Percentiles rank a stretch among this genome's conserved stretches.
Evolutionary conservation across 805 yeast genomes (phyloP).

Genomic region (Teunomyces funiuensis): DNA sequence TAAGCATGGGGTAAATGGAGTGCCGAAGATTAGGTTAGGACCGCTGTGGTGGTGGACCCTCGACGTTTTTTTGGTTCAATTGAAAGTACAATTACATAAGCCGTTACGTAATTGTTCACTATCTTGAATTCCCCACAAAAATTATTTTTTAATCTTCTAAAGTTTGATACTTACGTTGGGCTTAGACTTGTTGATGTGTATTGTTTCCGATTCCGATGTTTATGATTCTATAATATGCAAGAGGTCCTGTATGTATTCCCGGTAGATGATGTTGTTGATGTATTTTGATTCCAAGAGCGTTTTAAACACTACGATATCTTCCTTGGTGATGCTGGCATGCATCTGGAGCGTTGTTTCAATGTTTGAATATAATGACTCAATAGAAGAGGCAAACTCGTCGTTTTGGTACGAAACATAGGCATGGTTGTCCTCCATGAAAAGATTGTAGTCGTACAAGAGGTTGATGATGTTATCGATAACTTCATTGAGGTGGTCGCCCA

Average conservation of each 20-base stretch:
- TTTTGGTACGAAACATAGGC: conserved; percentile 3
- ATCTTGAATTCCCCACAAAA: not conserved
- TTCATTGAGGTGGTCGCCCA: conserved; percentile 12
- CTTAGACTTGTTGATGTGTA: not conserved
- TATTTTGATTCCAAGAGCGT: conserved; percentile 6
- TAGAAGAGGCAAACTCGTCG: not conserved
- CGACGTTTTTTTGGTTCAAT: not conserved
- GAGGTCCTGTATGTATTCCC: conserved; percentile 6
- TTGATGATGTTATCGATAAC: conserved; percentile 13
- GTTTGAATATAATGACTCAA: not conserved
- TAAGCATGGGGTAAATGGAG: conserved; percentile 5
- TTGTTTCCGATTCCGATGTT: not conserved
- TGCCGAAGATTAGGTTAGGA: not conserved
- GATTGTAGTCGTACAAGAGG: conserved; percentile 13
- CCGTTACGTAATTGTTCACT: no score
- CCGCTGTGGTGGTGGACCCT: not conserved
- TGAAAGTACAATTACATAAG: not conserved
- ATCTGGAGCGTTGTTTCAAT: conserved; percentile 8
- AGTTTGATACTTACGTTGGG: not conserved
- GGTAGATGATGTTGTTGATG: conserved; percentile 8
- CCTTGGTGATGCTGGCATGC: not conserved
- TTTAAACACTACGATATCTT: conserved; percentile 8
- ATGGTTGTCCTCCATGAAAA: conserved; percentile 8
- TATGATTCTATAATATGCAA: conserved; percentile 2
- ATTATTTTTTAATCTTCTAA: no score